Base-by-base conservation (phyloP, 768 basidiomycete genomes). In the Asterophora parasitica region DNA sequence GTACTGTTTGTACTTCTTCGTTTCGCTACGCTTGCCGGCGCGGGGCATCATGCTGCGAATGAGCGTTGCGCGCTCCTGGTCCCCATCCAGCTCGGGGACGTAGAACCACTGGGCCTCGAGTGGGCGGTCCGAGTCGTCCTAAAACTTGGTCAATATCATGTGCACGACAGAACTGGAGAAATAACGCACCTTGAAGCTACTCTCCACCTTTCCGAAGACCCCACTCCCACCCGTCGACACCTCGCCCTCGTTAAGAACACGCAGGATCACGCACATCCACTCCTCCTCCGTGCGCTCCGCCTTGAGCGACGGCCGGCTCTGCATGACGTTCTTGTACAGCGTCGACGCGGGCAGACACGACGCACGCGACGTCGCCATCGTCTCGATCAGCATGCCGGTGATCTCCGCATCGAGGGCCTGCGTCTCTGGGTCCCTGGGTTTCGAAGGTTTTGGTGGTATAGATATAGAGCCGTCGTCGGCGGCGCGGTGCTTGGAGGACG, bases 1-100 rank as follows among this genome's bases (percentile, higher is more conserved):
- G 66, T 91, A 91, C 62, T 88, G 84, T 63, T 90, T 90, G 52
- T 83, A 85, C 67, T 88, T 84, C 75, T 84, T 88, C 62, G 86
- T 90, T 65, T 80, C 85, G 39, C 68, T 81, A 45, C 88, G 68
- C 66, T 88, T 90, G 46, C 73, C 84, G 16, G 81, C 76, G 11
- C 84, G 78, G 1, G 85, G 85, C 85, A 87, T 86, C 72, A 87
- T 80, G 51, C 79, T 81, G 58, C 71, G 64, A 47, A 89, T 77
- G 50, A 88, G 63, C 54, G 69, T 62, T 26, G 85, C 85, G n/a
- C 86, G 73, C 47, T 88, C 86, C 54, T 71, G 70, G 59, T 89
- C 85, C 56, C 76, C 71, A 56, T 89, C 86, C 59, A 71, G 61
- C 58, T 88, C 85, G 0, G 86, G 81, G 5, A 85, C 77, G 57